Base-by-base conservation (phyloP, 2,329 filamentous ascomycete species). In the Daldinia sp. region DNA sequence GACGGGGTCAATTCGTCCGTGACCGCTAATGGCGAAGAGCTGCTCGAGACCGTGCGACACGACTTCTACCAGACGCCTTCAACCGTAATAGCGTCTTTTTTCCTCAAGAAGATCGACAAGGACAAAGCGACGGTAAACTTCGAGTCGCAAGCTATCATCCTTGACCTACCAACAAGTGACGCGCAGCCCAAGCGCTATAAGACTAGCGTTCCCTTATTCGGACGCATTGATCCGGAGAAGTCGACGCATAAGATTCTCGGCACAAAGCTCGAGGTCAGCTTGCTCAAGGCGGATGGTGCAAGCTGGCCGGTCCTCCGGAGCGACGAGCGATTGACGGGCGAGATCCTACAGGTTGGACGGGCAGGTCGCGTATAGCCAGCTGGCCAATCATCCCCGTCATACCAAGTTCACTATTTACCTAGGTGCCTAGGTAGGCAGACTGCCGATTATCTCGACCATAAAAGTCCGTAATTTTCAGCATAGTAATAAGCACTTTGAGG, bases 61-160 rank as follows among this genome's bases (percentile, higher is more conserved):
- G 95, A 99, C 78, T 99, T 94, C 79, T 99, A 99, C 80, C 95
- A 99, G 78, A 98, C 95, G 1, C 82, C 90, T 2, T 86, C 87
- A 10, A 88, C 87, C 11, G 92, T 98, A 59, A 97, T 96, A 69
- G 94, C 91, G 1, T 95, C 92, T 7, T 90, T 97, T 70, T 99
- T 96, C 80, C 84, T 98, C 56, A 99, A 98, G 83, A 98, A 98
- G 81, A 97, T 99, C 72, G 88, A 94, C 79, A 96, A 94, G 79
- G 85, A 89, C 21, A 85, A 81, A 23, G 91, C 93, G 52, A 90
- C 85, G 68, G 85, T 98, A 45, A 81, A 85, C 21, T 94, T 98
- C 75, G 77, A 81, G 32, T 73, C 85, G 2, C 81, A 83, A 48
- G 81, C 85, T 47, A 78, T 98, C 51, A 83, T 85, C 9, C 84